Conservation (phyloP, 192 early-diverging fungal species). For the Coemansia brasiliensis region DNA sequence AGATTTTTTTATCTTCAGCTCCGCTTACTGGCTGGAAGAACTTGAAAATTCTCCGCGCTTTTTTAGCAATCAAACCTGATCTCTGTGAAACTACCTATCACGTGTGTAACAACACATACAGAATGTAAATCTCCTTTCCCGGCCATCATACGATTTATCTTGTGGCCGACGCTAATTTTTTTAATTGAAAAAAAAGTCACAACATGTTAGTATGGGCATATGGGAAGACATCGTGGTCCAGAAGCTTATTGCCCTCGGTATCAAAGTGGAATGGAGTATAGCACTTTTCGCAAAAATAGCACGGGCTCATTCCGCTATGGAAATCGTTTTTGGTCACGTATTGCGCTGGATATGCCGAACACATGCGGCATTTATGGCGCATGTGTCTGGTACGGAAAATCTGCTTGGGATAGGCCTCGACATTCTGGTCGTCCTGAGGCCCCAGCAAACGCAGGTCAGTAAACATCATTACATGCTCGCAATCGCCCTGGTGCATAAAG, state of each 20-base stretch:
- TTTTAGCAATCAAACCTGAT: background rate
- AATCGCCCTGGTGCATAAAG: slow-evolving; percentile 77
- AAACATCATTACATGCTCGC: slow-evolving; percentile 74
- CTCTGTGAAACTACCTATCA: slow-evolving; percentile 3
- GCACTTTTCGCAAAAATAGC: slow-evolving; percentile 71
- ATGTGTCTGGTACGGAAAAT: slow-evolving; percentile 57
- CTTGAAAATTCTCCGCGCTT: slow-evolving; percentile 7
- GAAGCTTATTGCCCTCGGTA: slow-evolving; percentile 47
- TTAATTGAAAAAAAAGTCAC: slow-evolving; percentile 14
- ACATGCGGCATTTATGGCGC: slow-evolving; percentile 65
- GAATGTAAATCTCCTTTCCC: background rate
- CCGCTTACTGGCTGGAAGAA: slow-evolving; percentile 3
- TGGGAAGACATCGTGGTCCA: slow-evolving; percentile 57
- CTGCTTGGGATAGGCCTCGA: slow-evolving; percentile 56
- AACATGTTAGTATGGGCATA: slow-evolving; percentile 53
- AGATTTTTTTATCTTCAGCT: slow-evolving; percentile 6
- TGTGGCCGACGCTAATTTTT: no score
- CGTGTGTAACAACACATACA: slow-evolving; percentile 1
- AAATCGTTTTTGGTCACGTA: slow-evolving; percentile 71
- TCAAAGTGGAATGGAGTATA: slow-evolving; percentile 72
- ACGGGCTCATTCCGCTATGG: slow-evolving; percentile 65
- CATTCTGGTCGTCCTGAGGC: slow-evolving; percentile 58
- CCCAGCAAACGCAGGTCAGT: slow-evolving; percentile 58
- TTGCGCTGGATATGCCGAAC: slow-evolving; percentile 59
- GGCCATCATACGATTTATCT: background rate